phyloP scores from a whole-genome alignment of 2,329 filamentous ascomycete species.

The Teratosphaeria gauchensis region DNA sequence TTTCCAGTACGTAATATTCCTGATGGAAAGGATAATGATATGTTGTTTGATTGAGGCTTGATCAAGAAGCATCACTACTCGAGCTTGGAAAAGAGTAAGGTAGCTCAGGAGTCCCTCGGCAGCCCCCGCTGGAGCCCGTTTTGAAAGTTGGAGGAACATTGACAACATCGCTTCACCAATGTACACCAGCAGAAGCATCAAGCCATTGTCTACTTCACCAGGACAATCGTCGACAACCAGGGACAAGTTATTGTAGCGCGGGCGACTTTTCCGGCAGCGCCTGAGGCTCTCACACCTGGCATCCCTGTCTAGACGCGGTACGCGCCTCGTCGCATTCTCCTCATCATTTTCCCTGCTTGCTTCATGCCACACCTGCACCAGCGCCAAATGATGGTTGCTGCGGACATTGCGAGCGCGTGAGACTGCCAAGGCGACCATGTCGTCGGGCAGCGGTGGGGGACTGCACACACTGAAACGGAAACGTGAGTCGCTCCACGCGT shows the following conservation, averaged over 20 bases:
- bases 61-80: background rate
- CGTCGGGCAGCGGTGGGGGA: background rate
- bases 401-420: background rate
- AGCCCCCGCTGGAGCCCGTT: background rate
- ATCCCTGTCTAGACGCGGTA: background rate
- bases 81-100: background rate
- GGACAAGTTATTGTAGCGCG: background rate
- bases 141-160: background rate
- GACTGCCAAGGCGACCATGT: background rate
- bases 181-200: background rate
- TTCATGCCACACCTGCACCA: background rate
- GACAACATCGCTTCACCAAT: background rate
- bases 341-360: background rate
- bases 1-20: background rate
- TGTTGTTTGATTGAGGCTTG: background rate
- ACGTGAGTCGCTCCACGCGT: slow-evolving; percentile 4
- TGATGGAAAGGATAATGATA: background rate
- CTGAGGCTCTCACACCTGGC: background rate
- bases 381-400: background rate
- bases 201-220: background rate
- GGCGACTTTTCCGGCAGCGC: background rate
- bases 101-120: background rate
- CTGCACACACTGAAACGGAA: slow-evolving; percentile 17
- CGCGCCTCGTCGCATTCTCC: background rate
- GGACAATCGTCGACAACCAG: background rate